Evolutionary conservation across 768 basidiomycete species (phyloP).

Genomic region (Podaxis sp.): DNA sequence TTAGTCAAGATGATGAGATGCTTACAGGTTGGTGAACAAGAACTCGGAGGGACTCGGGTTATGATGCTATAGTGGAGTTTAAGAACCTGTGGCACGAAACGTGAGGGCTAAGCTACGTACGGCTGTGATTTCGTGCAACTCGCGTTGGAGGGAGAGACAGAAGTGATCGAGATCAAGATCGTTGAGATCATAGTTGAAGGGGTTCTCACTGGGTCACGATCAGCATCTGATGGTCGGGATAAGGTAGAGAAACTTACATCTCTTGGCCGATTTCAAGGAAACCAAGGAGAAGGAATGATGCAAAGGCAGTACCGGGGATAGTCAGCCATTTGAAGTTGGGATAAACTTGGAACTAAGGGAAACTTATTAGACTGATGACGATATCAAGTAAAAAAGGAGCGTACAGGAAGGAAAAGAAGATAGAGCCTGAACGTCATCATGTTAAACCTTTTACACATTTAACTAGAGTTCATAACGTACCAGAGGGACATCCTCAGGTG

Average conservation of each 20-base stretch:
- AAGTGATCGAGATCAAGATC: conserved; percentile 71
- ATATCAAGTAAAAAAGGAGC: conserved; percentile 34
- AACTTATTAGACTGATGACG: conserved; percentile 16
- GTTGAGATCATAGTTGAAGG: conserved; percentile 67
- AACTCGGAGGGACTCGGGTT: conserved; percentile 50
- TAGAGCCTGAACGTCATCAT: conserved; percentile 30
- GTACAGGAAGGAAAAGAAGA: conserved; percentile 42
- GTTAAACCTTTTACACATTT: neutral
- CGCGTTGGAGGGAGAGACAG: conserved; percentile 64
- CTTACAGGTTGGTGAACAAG: conserved; percentile 48
- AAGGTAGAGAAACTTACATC: conserved; percentile 37
- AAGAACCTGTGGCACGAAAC: neutral
- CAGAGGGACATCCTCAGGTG: conserved; percentile 63
- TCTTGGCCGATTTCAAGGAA: conserved; percentile 72
- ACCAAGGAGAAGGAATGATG: conserved; percentile 61
- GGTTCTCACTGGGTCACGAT: conserved; percentile 49
- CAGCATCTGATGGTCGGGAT: neutral
- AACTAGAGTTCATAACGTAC: conserved; percentile 33
- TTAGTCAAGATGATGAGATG: neutral
- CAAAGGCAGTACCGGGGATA: conserved; percentile 63
- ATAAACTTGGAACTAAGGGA: conserved; percentile 49
- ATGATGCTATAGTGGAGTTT: conserved; percentile 45
- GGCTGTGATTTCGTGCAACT: conserved; percentile 71
- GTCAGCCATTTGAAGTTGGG: conserved; percentile 44
- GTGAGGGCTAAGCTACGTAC: conserved; percentile 35